Conservation (phyloP, 2,329 filamentous ascomycete genomes). For the Claviceps sp. region DNA sequence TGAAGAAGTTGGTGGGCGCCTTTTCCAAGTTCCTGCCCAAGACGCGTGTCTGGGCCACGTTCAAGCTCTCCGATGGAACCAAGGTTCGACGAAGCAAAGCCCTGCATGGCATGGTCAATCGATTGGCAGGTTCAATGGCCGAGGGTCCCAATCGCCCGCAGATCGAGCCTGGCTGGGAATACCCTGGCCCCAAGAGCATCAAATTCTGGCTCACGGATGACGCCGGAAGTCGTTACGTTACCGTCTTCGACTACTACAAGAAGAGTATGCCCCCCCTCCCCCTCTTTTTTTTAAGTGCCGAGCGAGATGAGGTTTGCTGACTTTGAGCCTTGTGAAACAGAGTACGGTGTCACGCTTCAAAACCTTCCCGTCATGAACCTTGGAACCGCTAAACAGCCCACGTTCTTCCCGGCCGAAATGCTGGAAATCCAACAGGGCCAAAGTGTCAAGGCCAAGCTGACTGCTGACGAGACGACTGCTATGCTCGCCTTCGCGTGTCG, state of each 20-base stretch:
- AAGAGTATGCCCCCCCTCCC: slow-evolving; percentile 21
- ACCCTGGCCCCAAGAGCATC: slow-evolving; percentile 20
- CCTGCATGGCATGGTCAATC: slow-evolving; percentile 18
- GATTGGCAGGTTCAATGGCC: slow-evolving; percentile 5
- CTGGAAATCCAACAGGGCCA: slow-evolving; percentile 54
- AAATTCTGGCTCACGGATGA: slow-evolving; percentile 18
- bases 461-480: slow-evolving; percentile 42
- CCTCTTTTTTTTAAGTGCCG: not conserved
- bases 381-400: slow-evolving; percentile 41
- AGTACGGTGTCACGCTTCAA: slow-evolving; percentile 22
- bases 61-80: slow-evolving; percentile 19
- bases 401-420: slow-evolving; percentile 54
- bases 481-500: slow-evolving; percentile 68
- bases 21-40: slow-evolving; percentile 24
- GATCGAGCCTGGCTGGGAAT: slow-evolving; percentile 14
- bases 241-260: slow-evolving; percentile 31
- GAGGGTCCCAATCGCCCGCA: slow-evolving; percentile 11
- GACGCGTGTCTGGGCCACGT: slow-evolving; percentile 21
- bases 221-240: slow-evolving; percentile 16
- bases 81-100: slow-evolving; percentile 16
- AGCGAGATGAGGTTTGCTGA: not conserved
- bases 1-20: slow-evolving; percentile 14
- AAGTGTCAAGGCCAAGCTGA: slow-evolving; percentile 44
- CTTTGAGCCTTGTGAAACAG: slow-evolving; percentile 10
- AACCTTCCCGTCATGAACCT: slow-evolving; percentile 52